phyloP scores from a whole-genome alignment of 169 alveolate genomes.

The Plasmodium adleri region DNA sequence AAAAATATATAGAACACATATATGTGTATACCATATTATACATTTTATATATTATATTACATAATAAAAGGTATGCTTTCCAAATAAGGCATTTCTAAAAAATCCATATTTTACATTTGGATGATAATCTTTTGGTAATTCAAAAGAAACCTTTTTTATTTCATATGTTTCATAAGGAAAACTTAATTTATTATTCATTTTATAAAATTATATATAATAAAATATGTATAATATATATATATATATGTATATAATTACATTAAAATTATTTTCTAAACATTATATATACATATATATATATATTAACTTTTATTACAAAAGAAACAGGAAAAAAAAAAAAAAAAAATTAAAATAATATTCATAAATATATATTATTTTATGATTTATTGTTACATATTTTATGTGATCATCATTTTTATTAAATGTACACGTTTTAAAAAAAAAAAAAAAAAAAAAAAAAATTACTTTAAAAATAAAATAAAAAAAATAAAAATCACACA shows the following conservation, averaged over 20 bases:
- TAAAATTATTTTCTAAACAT: too few relatives aligned
- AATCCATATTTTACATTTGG: slow-evolving; percentile 77
- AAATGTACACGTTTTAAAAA: background rate
- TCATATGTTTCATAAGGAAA: slow-evolving; percentile 61
- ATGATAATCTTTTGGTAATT: slow-evolving; percentile 68
- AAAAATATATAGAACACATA: too few relatives aligned
- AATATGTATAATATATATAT: slow-evolving; percentile 6
- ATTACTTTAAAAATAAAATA: too few relatives aligned
- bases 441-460: background rate
- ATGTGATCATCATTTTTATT: background rate
- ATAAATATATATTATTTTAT: too few relatives aligned
- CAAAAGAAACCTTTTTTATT: slow-evolving; percentile 27
- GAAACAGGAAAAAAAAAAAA: background rate
- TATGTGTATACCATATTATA: background rate
- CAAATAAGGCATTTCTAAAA: slow-evolving; percentile 62
- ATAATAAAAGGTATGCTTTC: slow-evolving; percentile 54
- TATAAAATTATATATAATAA: slow-evolving; percentile 7
- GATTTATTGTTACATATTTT: too few relatives aligned
- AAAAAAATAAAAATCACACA: too few relatives aligned
- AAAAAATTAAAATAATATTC: background rate
- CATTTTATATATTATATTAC: slow-evolving; percentile 19
- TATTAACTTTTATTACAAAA: too few relatives aligned
- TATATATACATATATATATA: too few relatives aligned
- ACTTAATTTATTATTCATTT: slow-evolving; percentile 54
- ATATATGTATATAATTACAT: slow-evolving; percentile 1